Evolutionary conservation across 768 basidiomycete genomes (phyloP).

Genomic region (Crucibulum laeve): DNA sequence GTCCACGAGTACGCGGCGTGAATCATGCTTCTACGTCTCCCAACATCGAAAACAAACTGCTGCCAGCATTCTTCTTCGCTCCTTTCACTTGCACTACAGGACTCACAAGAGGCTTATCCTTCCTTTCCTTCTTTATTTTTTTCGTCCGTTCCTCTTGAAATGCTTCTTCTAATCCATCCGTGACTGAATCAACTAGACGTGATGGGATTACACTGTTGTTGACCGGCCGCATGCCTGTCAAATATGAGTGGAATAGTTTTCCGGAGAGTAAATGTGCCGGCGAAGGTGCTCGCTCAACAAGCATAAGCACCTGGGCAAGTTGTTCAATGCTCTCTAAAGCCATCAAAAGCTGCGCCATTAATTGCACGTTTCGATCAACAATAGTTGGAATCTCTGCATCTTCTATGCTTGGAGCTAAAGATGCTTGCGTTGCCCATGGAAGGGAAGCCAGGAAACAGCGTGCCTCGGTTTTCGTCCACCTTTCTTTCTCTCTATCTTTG

Average conservation of each 20-base stretch:
- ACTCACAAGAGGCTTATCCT: slow-evolving; percentile 9
- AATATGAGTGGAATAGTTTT: slow-evolving; percentile 45
- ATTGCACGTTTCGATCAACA: slow-evolving; percentile 59
- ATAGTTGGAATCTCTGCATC: slow-evolving; percentile 30
- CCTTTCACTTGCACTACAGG: slow-evolving; percentile 1
- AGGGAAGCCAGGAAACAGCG: slow-evolving; percentile 54
- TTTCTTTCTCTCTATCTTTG: slow-evolving; percentile 60
- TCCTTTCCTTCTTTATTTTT: slow-evolving; percentile 31
- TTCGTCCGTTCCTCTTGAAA: slow-evolving; percentile 45
- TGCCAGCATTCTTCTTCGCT: slow-evolving; percentile 5
- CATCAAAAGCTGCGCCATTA: slow-evolving; percentile 58
- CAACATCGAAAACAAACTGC: slow-evolving; percentile 37
- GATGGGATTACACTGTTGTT: slow-evolving; percentile 19
- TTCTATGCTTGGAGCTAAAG: slow-evolving; percentile 1
- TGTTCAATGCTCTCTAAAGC: slow-evolving; percentile 57
- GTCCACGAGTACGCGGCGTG: too few relatives aligned
- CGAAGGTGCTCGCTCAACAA: slow-evolving; percentile 42
- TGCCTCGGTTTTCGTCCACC: slow-evolving; percentile 67
- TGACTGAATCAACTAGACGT: slow-evolving; percentile 42
- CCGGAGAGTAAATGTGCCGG: slow-evolving; percentile 56
- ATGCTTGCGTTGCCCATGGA: slow-evolving; percentile 15
- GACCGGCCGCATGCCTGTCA: slow-evolving; percentile 29
- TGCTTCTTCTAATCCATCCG: slow-evolving; percentile 39
- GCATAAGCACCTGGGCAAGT: slow-evolving; percentile 57
- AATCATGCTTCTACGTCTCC: slow-evolving; percentile 29